These are phyloP conservation scores for Pestalotiopsis sp. DNA, from an alignment of 2,329 filamentous ascomycete species.

Conservation along the genomic window DNA sequence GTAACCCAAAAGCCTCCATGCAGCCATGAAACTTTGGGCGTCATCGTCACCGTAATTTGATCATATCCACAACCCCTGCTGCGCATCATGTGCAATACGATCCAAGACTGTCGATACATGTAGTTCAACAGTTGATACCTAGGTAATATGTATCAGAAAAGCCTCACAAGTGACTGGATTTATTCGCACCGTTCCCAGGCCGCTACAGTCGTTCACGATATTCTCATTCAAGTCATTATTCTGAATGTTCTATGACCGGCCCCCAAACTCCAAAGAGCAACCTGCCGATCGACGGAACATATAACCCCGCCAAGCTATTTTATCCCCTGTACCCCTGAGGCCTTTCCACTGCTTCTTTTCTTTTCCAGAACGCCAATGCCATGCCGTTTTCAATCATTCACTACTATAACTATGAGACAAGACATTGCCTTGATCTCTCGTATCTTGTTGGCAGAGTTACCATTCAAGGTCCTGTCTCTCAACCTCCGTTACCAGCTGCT, in stretches of 20 bases:
- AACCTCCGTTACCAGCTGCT: slow-evolving; percentile 32
- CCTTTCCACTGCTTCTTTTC: slow-evolving; percentile 20
- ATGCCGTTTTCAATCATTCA: not conserved
- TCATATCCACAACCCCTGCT: not conserved
- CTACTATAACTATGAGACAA: too few relatives aligned
- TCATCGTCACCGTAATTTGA: not conserved
- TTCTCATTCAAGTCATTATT: not conserved
- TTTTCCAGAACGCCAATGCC: not conserved
- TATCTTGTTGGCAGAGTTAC: slow-evolving; percentile 21
- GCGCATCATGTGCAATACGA: not conserved
- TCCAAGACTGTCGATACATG: not conserved
- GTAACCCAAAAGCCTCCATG: too few relatives aligned
- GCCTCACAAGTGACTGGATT: too few relatives aligned
- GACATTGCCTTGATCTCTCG: too few relatives aligned
- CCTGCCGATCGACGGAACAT: not conserved
- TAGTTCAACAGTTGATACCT: too few relatives aligned
- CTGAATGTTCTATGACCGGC: not conserved
- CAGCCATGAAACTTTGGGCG: too few relatives aligned
- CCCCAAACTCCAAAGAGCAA: not conserved
- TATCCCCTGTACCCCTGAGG: not conserved
- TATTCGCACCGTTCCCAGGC: too few relatives aligned
- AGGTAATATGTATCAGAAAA: too few relatives aligned
- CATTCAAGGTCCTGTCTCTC: slow-evolving; percentile 34
- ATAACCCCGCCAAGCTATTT: slow-evolving; percentile 4
- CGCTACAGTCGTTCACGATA: not conserved